A percentile compares a stretch with the other conserved stretches of the same genome.
Conservation (phyloP, 2,329 filamentous ascomycete genomes). For the Phialocephala sp. region DNA sequence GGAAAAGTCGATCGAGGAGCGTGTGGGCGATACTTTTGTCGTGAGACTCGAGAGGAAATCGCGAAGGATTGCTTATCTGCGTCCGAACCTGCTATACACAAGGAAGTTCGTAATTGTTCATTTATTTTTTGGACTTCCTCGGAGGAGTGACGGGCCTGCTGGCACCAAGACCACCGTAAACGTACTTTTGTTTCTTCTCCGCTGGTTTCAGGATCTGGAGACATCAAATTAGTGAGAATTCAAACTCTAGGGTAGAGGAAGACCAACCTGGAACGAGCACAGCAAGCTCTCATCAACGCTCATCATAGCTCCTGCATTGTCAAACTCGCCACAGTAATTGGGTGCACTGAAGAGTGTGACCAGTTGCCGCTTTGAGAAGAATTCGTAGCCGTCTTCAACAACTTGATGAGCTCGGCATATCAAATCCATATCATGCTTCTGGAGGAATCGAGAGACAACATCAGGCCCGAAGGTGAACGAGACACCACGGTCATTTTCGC, state of each 20-base stretch:
- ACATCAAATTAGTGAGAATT: conserved; percentile 31
- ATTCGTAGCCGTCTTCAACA: conserved; percentile 98
- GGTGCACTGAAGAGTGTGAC: conserved; percentile 98
- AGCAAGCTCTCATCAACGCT: conserved; percentile 97
- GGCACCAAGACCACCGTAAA: conserved; percentile 74
- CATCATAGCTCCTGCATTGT: conserved; percentile 99
- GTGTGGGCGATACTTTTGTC: conserved; percentile 37
- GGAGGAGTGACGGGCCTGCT: conserved; percentile 73
- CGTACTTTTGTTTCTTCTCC: conserved; percentile 99
- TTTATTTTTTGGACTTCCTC: conserved; percentile 68
- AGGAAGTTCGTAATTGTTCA: conserved; percentile 72
- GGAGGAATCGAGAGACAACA: conserved; percentile 94
- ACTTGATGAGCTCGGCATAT: conserved; percentile 99
- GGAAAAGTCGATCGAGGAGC: conserved; percentile 31
- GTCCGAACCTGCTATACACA: conserved; percentile 89
- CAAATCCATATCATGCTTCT: conserved; percentile 99
- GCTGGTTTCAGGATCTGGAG: conserved; percentile 94
- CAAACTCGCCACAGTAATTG: conserved; percentile 99
- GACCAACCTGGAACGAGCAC: conserved; percentile 92
- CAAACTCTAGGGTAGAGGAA: not conserved
- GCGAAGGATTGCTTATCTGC: conserved; percentile 69
- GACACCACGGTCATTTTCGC: conserved; percentile 97
- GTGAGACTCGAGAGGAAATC: conserved; percentile 37
- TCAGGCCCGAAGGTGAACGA: conserved; percentile 98
- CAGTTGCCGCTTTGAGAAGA: conserved; percentile 97